These are phyloP conservation scores for Barnettozyma hawaiiensis DNA, from an alignment of 1,139 yeast species.

Conservation along the genomic window DNA sequence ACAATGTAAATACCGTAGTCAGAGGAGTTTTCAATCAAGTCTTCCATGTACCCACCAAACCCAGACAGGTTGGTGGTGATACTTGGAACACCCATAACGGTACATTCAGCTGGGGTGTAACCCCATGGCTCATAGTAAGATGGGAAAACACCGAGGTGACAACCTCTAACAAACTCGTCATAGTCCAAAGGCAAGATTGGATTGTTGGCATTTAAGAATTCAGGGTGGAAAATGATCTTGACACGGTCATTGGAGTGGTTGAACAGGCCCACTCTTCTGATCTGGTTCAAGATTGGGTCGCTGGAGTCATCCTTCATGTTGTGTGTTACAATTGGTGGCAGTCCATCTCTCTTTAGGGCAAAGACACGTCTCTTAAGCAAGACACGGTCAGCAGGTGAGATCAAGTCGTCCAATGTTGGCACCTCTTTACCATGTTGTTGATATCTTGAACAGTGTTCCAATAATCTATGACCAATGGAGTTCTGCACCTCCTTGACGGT, in stretches of 20 bases:
- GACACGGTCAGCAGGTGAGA: conserved; percentile 85
- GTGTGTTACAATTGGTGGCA: conserved; percentile 98
- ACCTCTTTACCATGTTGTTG: conserved; percentile 59
- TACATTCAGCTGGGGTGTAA: conserved; percentile 98
- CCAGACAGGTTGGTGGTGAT: conserved; percentile 95
- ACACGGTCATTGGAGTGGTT: conserved; percentile 89
- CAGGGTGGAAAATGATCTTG: conserved; percentile 95
- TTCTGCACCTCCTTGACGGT: conserved; percentile 87
- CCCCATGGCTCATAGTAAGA: conserved; percentile 99
- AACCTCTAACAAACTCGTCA: conserved; percentile 96
- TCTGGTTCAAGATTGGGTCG: conserved; percentile 89
- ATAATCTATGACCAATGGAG: conserved; percentile 79
- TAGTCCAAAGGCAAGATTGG: conserved; percentile 91
- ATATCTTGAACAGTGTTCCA: conserved; percentile 85
- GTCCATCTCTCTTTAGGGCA: conserved; percentile 82
- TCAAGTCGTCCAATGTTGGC: conserved; percentile 67
- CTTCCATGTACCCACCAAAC: conserved; percentile 98
- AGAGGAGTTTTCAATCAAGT: conserved; percentile 85
- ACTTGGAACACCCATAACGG: conserved; percentile 99
- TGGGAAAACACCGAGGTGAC: conserved; percentile 97
- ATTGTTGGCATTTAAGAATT: conserved; percentile 89
- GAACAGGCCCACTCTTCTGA: conserved; percentile 86
- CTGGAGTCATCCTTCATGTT: conserved; percentile 89
- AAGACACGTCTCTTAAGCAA: conserved; percentile 86
- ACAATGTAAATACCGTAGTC: conserved; percentile 97